phyloP scores from a whole-genome alignment of 768 basidiomycete species.

The Podaxis sp. region DNA sequence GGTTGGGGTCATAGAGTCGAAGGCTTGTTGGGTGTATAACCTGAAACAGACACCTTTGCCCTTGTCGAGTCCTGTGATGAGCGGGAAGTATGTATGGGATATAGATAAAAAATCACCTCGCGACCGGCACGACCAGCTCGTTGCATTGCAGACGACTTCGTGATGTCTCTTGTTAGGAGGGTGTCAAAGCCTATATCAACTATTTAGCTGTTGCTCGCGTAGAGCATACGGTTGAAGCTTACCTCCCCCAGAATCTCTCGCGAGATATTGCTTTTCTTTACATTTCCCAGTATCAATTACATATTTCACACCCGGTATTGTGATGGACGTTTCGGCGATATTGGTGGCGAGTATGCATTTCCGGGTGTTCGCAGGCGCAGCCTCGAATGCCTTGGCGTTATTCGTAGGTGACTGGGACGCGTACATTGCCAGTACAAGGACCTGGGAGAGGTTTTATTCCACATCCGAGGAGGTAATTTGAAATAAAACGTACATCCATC shows the following conservation, averaged over 20 bases:
- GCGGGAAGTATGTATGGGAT: background rate
- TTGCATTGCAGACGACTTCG: conserved; percentile 89
- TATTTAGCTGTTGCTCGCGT: background rate
- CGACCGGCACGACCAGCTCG: conserved; percentile 96
- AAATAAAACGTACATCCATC: conserved; percentile 38
- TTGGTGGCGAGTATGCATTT: conserved; percentile 97
- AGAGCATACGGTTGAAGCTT: conserved; percentile 2
- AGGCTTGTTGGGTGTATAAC: conserved; percentile 85
- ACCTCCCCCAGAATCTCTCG: conserved; percentile 70
- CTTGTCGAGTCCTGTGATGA: conserved; percentile 39
- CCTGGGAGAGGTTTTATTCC: conserved; percentile 36
- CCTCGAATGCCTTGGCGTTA: conserved; percentile 76
- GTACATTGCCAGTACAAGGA: conserved; percentile 80
- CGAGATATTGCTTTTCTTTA: conserved; percentile 90
- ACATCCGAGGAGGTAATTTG: background rate
- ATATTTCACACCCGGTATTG: conserved; percentile 93
- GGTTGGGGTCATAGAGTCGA: conserved; percentile 60
- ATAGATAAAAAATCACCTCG: conserved; percentile 50
- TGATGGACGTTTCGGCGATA: conserved; percentile 97
- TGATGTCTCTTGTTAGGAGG: conserved; percentile 77
- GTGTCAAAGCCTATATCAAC: conserved; percentile 78
- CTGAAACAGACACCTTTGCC: conserved; percentile 87
- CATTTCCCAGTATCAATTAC: conserved; percentile 96
- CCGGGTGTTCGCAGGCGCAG: conserved; percentile 64
- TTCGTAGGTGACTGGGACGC: conserved; percentile 78